Percentiles rank a stretch among this genome's conserved stretches.
These are phyloP conservation scores for Acanthamoeba lenticulata DNA, from an alignment of 208 protist genomes.

Conservation along the genomic window DNA sequence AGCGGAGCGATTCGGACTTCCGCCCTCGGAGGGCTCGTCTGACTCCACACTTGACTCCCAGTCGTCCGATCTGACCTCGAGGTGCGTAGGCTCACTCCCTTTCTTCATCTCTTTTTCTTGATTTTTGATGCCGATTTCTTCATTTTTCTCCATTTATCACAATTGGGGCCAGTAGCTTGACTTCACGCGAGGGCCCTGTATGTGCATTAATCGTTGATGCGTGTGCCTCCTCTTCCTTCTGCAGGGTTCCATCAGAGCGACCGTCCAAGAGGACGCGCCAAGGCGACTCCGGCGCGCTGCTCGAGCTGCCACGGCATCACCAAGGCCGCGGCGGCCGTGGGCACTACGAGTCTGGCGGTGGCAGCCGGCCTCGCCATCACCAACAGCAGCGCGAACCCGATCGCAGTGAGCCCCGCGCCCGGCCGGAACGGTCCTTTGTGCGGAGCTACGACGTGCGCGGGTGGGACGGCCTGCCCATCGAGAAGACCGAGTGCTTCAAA, in stretches of 20 bases:
- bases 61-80: background rate
- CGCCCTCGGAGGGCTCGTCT: background rate
- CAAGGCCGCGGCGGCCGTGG: background rate
- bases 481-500: constrained; percentile 52
- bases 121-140: background rate
- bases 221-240: background rate
- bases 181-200: no score
- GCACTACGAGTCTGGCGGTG: background rate
- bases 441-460: constrained; percentile 5
- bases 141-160: background rate
- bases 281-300: background rate
- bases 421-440: background rate
- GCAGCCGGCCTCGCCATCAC: background rate
- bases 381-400: background rate
- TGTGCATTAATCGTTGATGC: background rate
- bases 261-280: background rate
- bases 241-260: background rate
- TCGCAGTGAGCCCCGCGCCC: background rate
- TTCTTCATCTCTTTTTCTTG: background rate
- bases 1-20: constrained; percentile 27
- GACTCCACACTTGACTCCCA: background rate
- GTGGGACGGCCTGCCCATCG: constrained; percentile 16
- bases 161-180: background rate
- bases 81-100: background rate
- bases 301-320: background rate